Base-by-base conservation (phyloP, 148 eudicot species). In the Heliosperma pusillum region DNA sequence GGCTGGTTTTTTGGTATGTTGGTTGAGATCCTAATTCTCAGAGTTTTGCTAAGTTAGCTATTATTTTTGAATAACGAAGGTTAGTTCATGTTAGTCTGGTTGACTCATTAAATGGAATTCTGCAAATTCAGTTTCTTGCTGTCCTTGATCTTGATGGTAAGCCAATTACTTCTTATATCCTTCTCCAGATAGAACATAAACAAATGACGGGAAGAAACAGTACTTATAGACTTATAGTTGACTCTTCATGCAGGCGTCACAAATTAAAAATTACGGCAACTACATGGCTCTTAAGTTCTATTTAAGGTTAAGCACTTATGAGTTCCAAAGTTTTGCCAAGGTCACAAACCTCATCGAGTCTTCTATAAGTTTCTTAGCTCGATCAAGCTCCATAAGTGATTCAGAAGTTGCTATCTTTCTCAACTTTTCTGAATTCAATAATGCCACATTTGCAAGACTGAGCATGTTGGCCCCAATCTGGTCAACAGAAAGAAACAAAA, bases 381-480 rank as follows among this genome's bases (percentile, higher is more conserved):
- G 81, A 64, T 88, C 87, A 85, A 89, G 86, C 80, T 88, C 90
- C 64, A 76, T 66, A 69, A 73, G 76, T 47, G 89, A 88, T 79
- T 88, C 81, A 55, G 92, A 78, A 62, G 61, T 33, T 79, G 81
- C 77, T 3, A 62, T 71, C 81, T 83, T 84, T 68, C 71, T 83
- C 70, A 81, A 74, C 40, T 76, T 80, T 75, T 79, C 76, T 4
- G 77, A 75, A 47, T 80, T 84, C 60, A 86, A 83, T 78, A 85
- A 82, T 84, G 83, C 75, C 80, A 93, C 82, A 75, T 87, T 78
- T 77, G 89, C 98, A 70, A 93, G 80, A 78, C 87, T 66, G 63
- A 91, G 86, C 87, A 87, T 80, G 83, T 93, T 91, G n/a, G 89
- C 87, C 50, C 91, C 88, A 76, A 84, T 84, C 98, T 93, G 84